phyloP scores from a whole-genome alignment of 2,329 filamentous ascomycete species.

The Hymenoscyphus salicellus region DNA sequence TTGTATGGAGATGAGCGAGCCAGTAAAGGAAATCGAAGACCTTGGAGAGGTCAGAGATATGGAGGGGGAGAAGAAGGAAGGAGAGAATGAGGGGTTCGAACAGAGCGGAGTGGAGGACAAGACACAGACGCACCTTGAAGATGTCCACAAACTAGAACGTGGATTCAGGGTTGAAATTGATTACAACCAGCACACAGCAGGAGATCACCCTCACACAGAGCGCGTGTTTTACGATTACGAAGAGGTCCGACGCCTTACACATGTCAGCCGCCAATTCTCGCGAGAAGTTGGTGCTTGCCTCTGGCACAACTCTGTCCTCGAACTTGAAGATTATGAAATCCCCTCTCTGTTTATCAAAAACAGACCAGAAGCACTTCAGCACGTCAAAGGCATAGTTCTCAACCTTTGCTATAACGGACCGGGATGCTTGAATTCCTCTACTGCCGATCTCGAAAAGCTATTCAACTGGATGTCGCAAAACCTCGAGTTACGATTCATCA shows the following conservation, averaged over 20 bases:
- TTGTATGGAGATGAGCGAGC: background rate
- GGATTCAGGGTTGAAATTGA: background rate
- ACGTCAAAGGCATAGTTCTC: conserved; percentile 3
- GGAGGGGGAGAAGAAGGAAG: background rate
- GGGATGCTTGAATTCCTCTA: background rate
- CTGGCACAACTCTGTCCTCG: conserved; percentile 1
- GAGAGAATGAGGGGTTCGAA: background rate
- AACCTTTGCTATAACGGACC: background rate
- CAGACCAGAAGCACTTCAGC: background rate
- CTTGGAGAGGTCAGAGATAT: background rate
- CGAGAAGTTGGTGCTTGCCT: background rate
- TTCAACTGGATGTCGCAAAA: background rate
- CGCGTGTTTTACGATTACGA: background rate
- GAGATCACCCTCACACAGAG: background rate
- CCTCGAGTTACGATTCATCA: background rate
- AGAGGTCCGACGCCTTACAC: background rate
- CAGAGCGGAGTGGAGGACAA: background rate
- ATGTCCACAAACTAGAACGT: background rate
- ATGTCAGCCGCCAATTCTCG: background rate
- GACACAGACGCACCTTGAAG: background rate
- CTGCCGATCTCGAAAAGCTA: background rate
- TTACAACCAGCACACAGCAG: background rate
- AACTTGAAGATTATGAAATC: background rate
- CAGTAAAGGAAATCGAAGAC: background rate
- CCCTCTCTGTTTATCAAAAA: background rate